phyloP scores from a whole-genome alignment of 805 yeast genomes.

The Ogataea neopini region DNA sequence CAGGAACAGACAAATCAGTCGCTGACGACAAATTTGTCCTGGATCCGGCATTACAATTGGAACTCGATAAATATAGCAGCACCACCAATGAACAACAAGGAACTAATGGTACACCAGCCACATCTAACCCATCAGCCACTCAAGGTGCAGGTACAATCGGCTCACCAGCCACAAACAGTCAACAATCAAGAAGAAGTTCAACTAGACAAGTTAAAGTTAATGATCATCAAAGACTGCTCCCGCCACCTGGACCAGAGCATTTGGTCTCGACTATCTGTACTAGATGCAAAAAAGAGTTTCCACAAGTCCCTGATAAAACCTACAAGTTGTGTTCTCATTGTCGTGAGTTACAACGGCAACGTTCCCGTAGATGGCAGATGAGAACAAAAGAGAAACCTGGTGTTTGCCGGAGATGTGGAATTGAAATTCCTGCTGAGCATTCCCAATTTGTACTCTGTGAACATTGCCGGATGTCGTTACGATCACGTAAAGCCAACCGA shows the following conservation, averaged over 20 bases:
- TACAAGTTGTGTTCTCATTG: conserved; percentile 65
- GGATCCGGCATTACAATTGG: conserved; percentile 29
- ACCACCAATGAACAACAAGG: not conserved
- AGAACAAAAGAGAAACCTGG: conserved; percentile 60
- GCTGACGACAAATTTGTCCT: conserved; percentile 24
- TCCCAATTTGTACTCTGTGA: conserved; percentile 60
- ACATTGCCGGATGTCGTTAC: conserved; percentile 53
- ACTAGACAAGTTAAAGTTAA: conserved; percentile 7
- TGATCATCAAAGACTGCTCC: conserved; percentile 7
- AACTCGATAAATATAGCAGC: conserved; percentile 19
- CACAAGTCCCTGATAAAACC: conserved; percentile 45
- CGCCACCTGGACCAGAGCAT: conserved; percentile 8
- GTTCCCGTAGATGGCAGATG: conserved; percentile 65
- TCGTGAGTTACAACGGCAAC: conserved; percentile 60
- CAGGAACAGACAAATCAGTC: conserved; percentile 4
- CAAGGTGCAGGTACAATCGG: too few relatives aligned
- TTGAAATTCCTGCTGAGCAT: conserved; percentile 50
- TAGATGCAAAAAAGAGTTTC: conserved; percentile 61
- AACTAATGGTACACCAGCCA: not conserved
- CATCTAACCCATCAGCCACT: not conserved
- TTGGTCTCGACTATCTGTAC: conserved; percentile 40
- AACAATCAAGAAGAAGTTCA: not conserved
- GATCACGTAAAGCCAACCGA: conserved; percentile 57
- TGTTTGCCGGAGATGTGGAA: conserved; percentile 66
- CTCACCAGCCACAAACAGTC: not conserved